Percentiles rank a stretch among this genome's conserved stretches.
These are phyloP conservation scores for Gardenia jasminoides DNA, from an alignment of 257 asterid species.

Conservation along the genomic window DNA sequence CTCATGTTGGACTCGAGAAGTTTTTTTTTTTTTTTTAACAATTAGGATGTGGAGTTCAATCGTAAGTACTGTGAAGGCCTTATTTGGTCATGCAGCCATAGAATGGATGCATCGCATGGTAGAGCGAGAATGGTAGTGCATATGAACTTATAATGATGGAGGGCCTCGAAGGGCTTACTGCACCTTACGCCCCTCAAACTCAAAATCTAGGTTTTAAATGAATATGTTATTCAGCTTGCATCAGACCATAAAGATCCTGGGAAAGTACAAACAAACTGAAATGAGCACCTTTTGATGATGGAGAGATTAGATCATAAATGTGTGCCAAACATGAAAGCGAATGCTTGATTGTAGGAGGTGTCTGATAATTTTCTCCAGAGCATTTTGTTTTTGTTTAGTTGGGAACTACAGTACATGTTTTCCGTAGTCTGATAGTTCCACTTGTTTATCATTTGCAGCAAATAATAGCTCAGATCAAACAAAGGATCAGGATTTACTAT, in stretches of 20 bases:
- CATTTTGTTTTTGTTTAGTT: neutral
- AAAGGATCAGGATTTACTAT: conserved; percentile 43
- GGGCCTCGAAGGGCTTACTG: neutral
- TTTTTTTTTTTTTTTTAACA: neutral
- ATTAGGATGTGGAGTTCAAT: no score
- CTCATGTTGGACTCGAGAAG: neutral
- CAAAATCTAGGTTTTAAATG: neutral
- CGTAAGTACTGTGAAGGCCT: neutral
- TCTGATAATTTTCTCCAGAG: neutral
- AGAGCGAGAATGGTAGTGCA: neutral
- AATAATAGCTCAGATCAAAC: conserved; percentile 42
- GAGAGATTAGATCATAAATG: neutral
- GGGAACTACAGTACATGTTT: conserved; percentile 1
- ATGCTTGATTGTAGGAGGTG: neutral
- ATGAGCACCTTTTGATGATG: neutral
- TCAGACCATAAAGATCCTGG: neutral
- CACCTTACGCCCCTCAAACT: neutral
- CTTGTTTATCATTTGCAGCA: conserved; percentile 33
- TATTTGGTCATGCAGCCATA: neutral
- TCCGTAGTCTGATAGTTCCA: conserved; percentile 3
- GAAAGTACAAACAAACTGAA: neutral
- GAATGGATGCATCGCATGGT: neutral
- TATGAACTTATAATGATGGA: neutral
- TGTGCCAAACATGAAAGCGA: neutral
- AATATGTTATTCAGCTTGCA: neutral